Percentiles rank a stretch among this genome's conserved stretches.
phyloP scores from a whole-genome alignment of 805 yeast species.

The Lachancea sp. region DNA sequence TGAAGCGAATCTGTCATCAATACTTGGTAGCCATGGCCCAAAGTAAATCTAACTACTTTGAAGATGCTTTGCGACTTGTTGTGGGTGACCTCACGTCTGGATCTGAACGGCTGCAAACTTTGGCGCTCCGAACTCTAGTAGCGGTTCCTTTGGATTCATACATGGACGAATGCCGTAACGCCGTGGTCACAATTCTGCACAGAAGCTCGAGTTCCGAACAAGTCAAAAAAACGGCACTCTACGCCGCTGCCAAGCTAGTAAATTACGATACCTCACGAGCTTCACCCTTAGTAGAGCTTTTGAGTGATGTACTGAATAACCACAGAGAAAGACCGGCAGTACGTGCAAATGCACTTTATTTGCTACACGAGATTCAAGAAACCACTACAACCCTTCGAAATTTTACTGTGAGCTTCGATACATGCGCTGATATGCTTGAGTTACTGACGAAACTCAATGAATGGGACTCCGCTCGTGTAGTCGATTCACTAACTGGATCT shows the following conservation, averaged over 20 bases:
- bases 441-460: conserved; percentile 39
- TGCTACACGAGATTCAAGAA: conserved; percentile 60
- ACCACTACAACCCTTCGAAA: conserved; percentile 23
- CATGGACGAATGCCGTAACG: conserved; percentile 38
- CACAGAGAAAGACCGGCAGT: conserved; percentile 52
- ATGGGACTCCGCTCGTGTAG: conserved; percentile 68
- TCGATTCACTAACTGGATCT: conserved; percentile 53
- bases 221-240: conserved; percentile 65
- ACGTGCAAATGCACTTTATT: conserved; percentile 65
- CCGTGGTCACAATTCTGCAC: conserved; percentile 24
- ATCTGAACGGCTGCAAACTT: conserved; percentile 45
- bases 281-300: conserved; percentile 37
- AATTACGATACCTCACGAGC: conserved; percentile 47
- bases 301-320: conserved; percentile 32
- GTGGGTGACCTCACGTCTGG: conserved; percentile 45
- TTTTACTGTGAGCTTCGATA: conserved; percentile 38
- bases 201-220: conserved; percentile 39
- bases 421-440: conserved; percentile 32
- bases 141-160: conserved; percentile 52
- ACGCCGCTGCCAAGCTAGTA: conserved; percentile 60
- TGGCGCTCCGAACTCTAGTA: conserved; percentile 60
- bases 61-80: conserved; percentile 50
- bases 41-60: conserved; percentile 49
- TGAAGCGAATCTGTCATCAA: conserved; percentile 64
- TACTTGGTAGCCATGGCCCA: conserved; percentile 57